Conservation (phyloP, 2,329 filamentous ascomycete species). For the Purpureocillium takamizusanense region DNA sequence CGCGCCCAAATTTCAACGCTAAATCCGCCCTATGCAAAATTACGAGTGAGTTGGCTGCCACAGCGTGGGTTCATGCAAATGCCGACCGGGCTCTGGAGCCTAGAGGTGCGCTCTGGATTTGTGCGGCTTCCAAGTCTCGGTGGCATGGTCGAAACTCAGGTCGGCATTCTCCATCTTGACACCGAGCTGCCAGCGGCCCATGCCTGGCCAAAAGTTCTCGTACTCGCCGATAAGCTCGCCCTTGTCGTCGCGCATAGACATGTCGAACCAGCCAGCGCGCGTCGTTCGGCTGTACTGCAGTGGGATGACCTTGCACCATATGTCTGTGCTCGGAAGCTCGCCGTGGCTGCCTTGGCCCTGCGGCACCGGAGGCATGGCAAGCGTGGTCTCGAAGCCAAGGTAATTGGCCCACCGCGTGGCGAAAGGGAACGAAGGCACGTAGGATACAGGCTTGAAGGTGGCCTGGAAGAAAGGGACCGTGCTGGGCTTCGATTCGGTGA, state of each 20-base stretch:
- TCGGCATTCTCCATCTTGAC: constrained; percentile 27
- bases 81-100: too few relatives aligned
- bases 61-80: too few relatives aligned
- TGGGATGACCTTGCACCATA: constrained; percentile 33
- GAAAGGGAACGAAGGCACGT: constrained; percentile 34
- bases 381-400: constrained; percentile 30
- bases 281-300: constrained; percentile 18
- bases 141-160: constrained; percentile 18
- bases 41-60: too few relatives aligned
- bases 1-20: neutral
- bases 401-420: constrained; percentile 26
- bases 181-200: constrained; percentile 34
- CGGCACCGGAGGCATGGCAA: constrained; percentile 42
- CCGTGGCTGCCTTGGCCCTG: constrained; percentile 24
- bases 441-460: constrained; percentile 31
- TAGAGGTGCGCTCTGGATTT: neutral
- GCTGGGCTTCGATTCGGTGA: constrained; percentile 21
- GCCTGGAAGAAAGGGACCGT: constrained; percentile 34
- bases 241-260: constrained; percentile 26
- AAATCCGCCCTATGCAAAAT: neutral
- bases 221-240: constrained; percentile 10
- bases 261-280: constrained; percentile 37
- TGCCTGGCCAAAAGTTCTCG: constrained; percentile 38
- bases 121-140: constrained; percentile 13
- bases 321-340: constrained; percentile 35